These are phyloP conservation scores for Rhododendron griersonianum DNA, from an alignment of 148 eudicot species.

Conservation along the genomic window DNA sequence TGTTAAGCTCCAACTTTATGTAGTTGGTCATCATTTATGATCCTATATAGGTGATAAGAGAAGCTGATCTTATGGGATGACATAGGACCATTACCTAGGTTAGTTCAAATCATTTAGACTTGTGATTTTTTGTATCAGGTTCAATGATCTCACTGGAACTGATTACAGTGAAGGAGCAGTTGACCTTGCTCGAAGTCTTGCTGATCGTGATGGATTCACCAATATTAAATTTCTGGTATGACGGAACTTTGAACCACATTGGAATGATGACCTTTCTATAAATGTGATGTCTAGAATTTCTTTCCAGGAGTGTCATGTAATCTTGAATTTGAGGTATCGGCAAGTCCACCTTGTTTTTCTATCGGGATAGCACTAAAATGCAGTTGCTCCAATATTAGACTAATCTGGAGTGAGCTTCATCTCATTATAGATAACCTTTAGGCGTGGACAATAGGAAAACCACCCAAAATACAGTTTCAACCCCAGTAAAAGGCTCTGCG, in stretches of 20 bases:
- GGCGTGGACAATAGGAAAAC: background rate
- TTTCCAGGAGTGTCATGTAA: background rate
- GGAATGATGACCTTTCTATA: background rate
- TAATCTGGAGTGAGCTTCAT: background rate
- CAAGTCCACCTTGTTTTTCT: background rate
- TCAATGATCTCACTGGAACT: constrained; percentile 85
- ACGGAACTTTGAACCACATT: background rate
- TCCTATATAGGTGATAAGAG: background rate
- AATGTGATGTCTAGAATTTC: background rate
- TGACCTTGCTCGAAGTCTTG: constrained; percentile 86
- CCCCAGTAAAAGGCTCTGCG: background rate
- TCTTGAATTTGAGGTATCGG: background rate
- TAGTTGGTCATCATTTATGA: background rate
- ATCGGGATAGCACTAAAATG: background rate
- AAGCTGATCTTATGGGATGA: background rate
- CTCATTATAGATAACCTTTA: background rate
- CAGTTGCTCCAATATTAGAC: background rate
- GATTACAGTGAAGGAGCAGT: constrained; percentile 98
- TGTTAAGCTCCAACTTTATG: background rate
- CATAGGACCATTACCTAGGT: background rate
- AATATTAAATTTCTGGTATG: constrained; percentile 72
- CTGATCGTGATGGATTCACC: constrained; percentile 73
- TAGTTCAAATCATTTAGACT: background rate
- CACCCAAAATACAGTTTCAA: background rate
- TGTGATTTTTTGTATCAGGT: constrained; percentile 45